Base-by-base conservation (phyloP, 2,329 filamentous ascomycete species). In the Stagonosporopsis chrysanthemi region DNA sequence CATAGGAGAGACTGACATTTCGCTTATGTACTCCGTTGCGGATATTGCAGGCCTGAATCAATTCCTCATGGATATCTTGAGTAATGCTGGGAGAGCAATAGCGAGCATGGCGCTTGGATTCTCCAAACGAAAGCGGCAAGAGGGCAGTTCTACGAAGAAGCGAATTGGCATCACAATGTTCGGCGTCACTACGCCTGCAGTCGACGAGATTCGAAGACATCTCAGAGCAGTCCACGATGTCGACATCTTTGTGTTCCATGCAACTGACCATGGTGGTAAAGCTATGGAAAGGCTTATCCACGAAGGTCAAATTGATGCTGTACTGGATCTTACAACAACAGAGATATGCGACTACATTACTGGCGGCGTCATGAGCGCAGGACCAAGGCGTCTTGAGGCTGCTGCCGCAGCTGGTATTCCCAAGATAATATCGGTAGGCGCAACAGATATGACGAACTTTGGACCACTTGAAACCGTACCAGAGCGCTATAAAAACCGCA, bases 161-260 rank as follows among this genome's bases (percentile, higher is more conserved):
- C 77, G 82, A 0, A 78, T 91, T 6, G 88, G 83, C 0, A 83
- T 90, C 23, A 90, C 88, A 2, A 91, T 91, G 88, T 91, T 90
- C 67, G 88, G 89, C 2, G 88, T 91, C 6, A 91, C 89, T 0
- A 91, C 88, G 0, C 87, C 88, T 0, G 84, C 83, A 11, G 88
- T 87, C 0, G 83, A 87, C 43, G 74, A 71, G 1, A 83, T 88
- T 1, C 80, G 86, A 0, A 64, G 72, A 1, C 73, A 82, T 42
- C 78, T 90, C 0, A 58, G 71, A 1, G 60, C 59, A 2, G 67
- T 61, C 8, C 69, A 71, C 43, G 49, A 66, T 12, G 80, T 84
- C 46, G 88, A 90, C 62, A 80, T 83, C 2, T 88, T 85, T 62
- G 79, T 90, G 2, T 91, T 91, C 67, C 88, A 90, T 65, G 88